Evolutionary conservation across 257 asterid genomes (phyloP).

Genomic region (Datura wrightii): DNA sequence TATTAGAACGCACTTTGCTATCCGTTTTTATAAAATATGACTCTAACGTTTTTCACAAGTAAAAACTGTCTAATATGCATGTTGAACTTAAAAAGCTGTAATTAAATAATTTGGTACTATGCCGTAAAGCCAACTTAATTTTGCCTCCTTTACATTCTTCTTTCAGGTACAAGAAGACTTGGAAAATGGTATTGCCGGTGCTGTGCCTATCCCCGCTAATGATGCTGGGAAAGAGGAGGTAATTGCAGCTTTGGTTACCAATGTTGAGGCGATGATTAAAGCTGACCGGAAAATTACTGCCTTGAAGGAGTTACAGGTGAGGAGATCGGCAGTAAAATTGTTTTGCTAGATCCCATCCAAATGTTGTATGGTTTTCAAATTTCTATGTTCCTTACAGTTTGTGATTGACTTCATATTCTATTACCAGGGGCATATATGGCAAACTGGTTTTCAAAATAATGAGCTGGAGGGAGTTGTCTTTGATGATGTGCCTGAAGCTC

Average conservation of each 20-base stretch:
- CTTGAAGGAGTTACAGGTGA: conserved; percentile 88
- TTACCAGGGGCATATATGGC: conserved; percentile 82
- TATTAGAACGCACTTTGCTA: background rate
- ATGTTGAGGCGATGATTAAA: conserved; percentile 89
- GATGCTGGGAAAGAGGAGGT: conserved; percentile 75
- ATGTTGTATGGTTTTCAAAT: background rate
- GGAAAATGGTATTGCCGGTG: conserved; percentile 68
- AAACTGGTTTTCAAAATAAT: conserved; percentile 64
- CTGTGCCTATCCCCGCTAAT: conserved; percentile 71
- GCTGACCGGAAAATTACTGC: conserved; percentile 95
- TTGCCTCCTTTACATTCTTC: background rate
- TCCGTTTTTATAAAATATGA: background rate
- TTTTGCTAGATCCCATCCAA: background rate
- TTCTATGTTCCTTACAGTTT: background rate
- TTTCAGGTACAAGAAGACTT: conserved; percentile 80
- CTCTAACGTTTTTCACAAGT: background rate
- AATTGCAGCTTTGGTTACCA: conserved; percentile 78
- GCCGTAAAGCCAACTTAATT: background rate
- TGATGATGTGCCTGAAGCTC: conserved; percentile 86
- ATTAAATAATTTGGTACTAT: background rate
- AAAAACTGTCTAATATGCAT: background rate
- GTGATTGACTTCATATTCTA: conserved; percentile 27
- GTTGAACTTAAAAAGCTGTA: background rate
- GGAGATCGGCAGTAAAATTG: conserved; percentile 9
- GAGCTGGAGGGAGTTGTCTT: conserved; percentile 67